Evolutionary conservation across 495 filamentous ascomycete genomes (phyloP), one percentile per base, ranked within the genome.

Genomic region (Amniculicola lignicola): DNA sequence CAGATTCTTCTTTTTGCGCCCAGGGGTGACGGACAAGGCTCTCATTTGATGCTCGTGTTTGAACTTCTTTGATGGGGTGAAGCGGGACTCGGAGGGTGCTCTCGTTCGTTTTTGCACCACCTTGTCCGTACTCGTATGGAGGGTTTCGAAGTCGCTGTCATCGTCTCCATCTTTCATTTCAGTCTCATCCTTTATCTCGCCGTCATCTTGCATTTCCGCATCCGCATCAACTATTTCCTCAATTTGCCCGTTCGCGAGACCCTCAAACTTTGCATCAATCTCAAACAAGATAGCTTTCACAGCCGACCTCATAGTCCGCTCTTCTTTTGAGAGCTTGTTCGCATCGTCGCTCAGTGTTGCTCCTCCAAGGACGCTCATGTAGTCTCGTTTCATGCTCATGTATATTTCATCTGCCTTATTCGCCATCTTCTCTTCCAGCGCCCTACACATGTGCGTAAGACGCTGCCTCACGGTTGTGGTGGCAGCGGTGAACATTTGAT

Each of bases 401-500:
- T 74, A 78, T 5, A 80, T 64, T 18, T 74, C 68, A 4, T 77
- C 69, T 3, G 71, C 60, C 12, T 73, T 64, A 5, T 70, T 61
- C 2, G 57, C 37, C 67, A 83, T 67, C 11, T 51, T 43, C 24
- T 68, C 56, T 37, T 70, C 64, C 1, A 75, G 45, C 2, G 16
- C 35, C n/a, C 65, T 28, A 29, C 59, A 65, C 71, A 81, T 71
- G 3, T 42, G 18, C 0, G 51, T 40, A 7, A 83, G 67, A 27
- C 67, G 55, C 4, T 42, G 31, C 45, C 67, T 63, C 0, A 83
- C 79, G n/a, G 61, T 65, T 1, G 63, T 40, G 4, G 69, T 69
- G 15, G 73, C 74, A 7, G 70, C 43, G 15, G 59, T 48, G 54
- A 86, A 85, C 80, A 86, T 83, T 0, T 51, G 59, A 6, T 69